Evolutionary conservation across 1,284 basidiomycete species (phyloP).

Genomic region (Mycosarcoma maydis): DNA sequence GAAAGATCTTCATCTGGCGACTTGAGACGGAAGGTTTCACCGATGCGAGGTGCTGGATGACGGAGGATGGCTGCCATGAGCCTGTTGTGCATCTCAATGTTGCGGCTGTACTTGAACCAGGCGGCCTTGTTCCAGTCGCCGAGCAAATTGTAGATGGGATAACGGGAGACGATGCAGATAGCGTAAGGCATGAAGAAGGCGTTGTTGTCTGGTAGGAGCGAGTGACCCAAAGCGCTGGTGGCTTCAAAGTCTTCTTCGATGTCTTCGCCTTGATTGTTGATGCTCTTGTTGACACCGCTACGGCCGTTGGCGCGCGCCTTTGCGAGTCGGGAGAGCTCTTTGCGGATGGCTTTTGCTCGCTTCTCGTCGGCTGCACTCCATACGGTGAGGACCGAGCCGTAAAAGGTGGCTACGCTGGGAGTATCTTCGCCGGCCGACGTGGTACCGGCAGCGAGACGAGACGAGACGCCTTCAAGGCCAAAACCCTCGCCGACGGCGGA

Average conservation of each 20-base stretch:
- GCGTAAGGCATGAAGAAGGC: constrained; percentile 64
- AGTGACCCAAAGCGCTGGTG: constrained; percentile 29
- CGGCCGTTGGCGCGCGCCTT: constrained; percentile 30
- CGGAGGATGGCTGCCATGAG: constrained; percentile 67
- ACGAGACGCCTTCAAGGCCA: constrained; percentile 75
- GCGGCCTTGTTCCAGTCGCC: constrained; percentile 66
- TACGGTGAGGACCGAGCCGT: constrained; percentile 55
- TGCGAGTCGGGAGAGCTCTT: constrained; percentile 52
- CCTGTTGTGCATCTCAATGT: constrained; percentile 66
- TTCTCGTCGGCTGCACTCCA: constrained; percentile 58
- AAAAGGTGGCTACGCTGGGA: constrained; percentile 51
- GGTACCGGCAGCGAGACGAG: constrained; percentile 73
- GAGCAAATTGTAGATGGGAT: constrained; percentile 65
- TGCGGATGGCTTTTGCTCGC: constrained; percentile 53
- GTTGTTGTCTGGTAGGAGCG: constrained; percentile 56
- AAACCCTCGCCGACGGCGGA: constrained; percentile 69
- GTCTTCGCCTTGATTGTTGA: constrained; percentile 32
- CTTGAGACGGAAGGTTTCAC: constrained; percentile 56
- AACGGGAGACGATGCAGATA: constrained; percentile 63
- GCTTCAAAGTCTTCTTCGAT: constrained; percentile 39
- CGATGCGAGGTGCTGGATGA: constrained; percentile 61
- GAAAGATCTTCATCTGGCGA: constrained; percentile 63
- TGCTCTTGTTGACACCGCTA: constrained; percentile 14
- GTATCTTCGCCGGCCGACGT: constrained; percentile 45
- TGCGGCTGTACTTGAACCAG: constrained; percentile 67